A percentile compares a stretch with the other conserved stretches of the same genome.
Conservation (phyloP, 371 early-diverging fungal species). For the Coemansia sp. region DNA sequence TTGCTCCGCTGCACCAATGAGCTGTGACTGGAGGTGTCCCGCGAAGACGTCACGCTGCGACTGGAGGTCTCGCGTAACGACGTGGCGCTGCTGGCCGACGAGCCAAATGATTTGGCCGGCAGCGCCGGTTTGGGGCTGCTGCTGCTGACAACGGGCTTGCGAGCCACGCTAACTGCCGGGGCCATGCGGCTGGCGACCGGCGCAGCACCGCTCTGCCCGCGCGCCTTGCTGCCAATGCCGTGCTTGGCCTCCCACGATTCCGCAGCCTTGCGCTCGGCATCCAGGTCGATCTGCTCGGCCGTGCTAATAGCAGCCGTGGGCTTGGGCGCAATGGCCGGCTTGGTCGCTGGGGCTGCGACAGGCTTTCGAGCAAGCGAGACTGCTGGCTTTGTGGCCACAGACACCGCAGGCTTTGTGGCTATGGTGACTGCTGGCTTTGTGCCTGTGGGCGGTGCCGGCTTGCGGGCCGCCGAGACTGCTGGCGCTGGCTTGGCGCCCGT, state of each 20-base stretch:
- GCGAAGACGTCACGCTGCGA: neutral
- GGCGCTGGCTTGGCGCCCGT: neutral
- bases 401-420: neutral
- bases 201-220: neutral
- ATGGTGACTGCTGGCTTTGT: neutral
- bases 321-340: too few species aligned
- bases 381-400: neutral
- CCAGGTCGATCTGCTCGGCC: conserved; percentile 7
- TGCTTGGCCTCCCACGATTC: conserved; percentile 40
- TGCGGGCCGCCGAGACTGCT: neutral
- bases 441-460: neutral
- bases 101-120: neutral
- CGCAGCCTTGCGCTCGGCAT: conserved; percentile 33
- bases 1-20: neutral
- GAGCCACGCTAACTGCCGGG: neutral
- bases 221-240: conserved; percentile 21
- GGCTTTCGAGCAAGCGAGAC: neutral
- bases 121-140: neutral
- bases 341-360: neutral
- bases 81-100: neutral
- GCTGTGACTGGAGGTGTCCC: neutral
- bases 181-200: neutral
- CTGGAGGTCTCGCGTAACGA: neutral
- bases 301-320: neutral
- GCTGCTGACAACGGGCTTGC: conserved; percentile 7